Evolutionary conservation across 2,329 filamentous ascomycete genomes (phyloP).

Genomic region (Coniosporium uncinatum): DNA sequence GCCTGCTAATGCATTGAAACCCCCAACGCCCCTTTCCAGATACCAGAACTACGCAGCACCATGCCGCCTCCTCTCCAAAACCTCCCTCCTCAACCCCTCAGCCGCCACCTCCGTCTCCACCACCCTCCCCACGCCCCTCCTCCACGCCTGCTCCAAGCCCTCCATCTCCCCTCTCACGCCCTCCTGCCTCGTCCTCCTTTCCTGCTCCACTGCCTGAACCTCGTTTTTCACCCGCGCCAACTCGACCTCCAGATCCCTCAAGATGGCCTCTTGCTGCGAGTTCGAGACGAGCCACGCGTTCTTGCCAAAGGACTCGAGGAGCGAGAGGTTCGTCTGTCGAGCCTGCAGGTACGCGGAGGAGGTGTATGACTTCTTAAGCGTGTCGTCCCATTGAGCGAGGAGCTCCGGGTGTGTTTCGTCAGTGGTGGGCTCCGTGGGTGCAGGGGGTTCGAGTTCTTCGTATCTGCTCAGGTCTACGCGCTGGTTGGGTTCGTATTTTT

Average conservation of each 20-base stretch:
- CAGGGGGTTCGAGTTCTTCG: neutral
- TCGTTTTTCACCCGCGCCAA: slow-evolving; percentile 61
- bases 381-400: slow-evolving; percentile 51
- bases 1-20: neutral
- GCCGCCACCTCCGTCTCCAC: slow-evolving; percentile 85
- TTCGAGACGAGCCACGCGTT: slow-evolving; percentile 92
- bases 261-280: slow-evolving; percentile 67
- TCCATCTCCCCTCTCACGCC: slow-evolving; percentile 67
- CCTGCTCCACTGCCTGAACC: slow-evolving; percentile 67
- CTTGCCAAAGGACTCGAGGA: slow-evolving; percentile 79
- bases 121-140: slow-evolving; percentile 68
- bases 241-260: slow-evolving; percentile 67
- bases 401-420: slow-evolving; percentile 34
- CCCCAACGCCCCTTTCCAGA: neutral
- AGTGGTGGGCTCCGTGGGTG: neutral
- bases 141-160: slow-evolving; percentile 74
- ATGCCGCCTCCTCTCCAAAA: slow-evolving; percentile 56
- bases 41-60: neutral
- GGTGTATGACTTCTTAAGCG: too few species aligned
- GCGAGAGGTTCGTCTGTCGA: slow-evolving; percentile 54
- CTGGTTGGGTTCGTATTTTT: neutral
- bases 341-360: slow-evolving; percentile 51
- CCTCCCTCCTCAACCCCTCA: slow-evolving; percentile 62
- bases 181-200: slow-evolving; percentile 65
- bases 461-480: neutral